These are phyloP conservation scores for Podospora bellae-mahoneyi DNA, from an alignment of 495 filamentous ascomycete species.

Conservation along the genomic window DNA sequence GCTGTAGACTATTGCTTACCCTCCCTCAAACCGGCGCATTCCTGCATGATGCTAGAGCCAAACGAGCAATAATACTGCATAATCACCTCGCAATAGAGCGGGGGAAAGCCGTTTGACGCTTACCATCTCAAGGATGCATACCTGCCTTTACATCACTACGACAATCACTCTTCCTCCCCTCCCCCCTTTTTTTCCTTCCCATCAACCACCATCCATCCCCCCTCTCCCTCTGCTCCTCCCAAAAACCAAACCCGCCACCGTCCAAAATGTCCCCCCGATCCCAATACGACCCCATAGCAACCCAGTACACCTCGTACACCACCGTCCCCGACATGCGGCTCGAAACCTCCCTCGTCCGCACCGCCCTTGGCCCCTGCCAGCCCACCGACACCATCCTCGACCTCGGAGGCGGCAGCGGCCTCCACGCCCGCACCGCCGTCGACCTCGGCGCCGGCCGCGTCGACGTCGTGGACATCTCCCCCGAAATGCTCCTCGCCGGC, in stretches of 20 bases:
- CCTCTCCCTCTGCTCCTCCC: not conserved
- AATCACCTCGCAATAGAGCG: not conserved
- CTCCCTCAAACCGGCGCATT: not conserved
- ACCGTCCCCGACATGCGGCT: not conserved
- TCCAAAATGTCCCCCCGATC: not conserved
- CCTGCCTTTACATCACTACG: not conserved
- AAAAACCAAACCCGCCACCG: not conserved
- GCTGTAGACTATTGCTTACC: not conserved
- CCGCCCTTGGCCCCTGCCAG: slow-evolving; percentile 25
- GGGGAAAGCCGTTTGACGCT: not conserved
- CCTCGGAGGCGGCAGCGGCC: slow-evolving; percentile 38
- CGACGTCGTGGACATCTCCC: slow-evolving; percentile 35
- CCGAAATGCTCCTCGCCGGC: slow-evolving; percentile 28
- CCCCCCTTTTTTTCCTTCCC: too few species aligned
- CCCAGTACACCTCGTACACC: not conserved
- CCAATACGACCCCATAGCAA: not conserved
- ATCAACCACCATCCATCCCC: too few species aligned
- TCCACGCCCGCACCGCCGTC: slow-evolving; percentile 29
- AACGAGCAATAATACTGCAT: not conserved
- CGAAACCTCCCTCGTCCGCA: slow-evolving; percentile 15
- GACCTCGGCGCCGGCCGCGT: slow-evolving; percentile 28
- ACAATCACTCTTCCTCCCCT: not conserved
- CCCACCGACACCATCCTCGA: slow-evolving; percentile 33
- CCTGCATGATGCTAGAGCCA: not conserved
- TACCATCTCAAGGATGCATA: not conserved